phyloP scores from a whole-genome alignment of 495 filamentous ascomycete species.

The Ascobolus immersus region DNA sequence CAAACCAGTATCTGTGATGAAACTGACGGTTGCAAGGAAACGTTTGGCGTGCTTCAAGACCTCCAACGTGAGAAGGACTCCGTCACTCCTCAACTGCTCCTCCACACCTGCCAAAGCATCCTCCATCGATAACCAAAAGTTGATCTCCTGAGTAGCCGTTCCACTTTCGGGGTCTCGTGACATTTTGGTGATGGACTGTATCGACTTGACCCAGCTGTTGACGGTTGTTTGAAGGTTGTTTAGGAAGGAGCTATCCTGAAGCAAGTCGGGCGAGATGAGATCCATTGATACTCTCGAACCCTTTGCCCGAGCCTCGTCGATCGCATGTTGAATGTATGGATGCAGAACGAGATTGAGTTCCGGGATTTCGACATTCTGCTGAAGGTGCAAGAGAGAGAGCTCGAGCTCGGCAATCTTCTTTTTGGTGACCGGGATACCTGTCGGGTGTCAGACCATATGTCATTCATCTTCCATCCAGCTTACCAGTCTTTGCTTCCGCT shows the following conservation, averaged over 20 bases:
- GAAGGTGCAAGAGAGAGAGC: conserved; percentile 62
- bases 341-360: conserved; percentile 64
- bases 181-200: conserved; percentile 89
- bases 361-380: conserved; percentile 95
- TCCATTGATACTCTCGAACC: conserved; percentile 45
- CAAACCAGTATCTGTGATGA: conserved; percentile 76
- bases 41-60: conserved; percentile 86
- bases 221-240: conserved; percentile 84
- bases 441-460: no score
- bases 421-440: conserved; percentile 78
- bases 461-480: not conserved
- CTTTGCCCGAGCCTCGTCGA: conserved; percentile 44
- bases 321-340: conserved; percentile 56
- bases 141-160: conserved; percentile 86
- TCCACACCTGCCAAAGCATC: conserved; percentile 73
- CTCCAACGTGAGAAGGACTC: conserved; percentile 76
- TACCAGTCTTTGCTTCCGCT: conserved; percentile 52
- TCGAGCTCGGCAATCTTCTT: conserved; percentile 87
- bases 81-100: conserved; percentile 59
- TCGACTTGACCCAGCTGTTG: conserved; percentile 93
- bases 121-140: conserved; percentile 96
- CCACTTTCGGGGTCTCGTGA: conserved; percentile 67
- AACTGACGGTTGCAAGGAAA: conserved; percentile 88
- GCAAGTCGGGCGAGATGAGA: conserved; percentile 39
- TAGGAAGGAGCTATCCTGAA: conserved; percentile 68